phyloP scores from a whole-genome alignment of 192 early-diverging fungal genomes.

The Polychytrium aggregatum region DNA sequence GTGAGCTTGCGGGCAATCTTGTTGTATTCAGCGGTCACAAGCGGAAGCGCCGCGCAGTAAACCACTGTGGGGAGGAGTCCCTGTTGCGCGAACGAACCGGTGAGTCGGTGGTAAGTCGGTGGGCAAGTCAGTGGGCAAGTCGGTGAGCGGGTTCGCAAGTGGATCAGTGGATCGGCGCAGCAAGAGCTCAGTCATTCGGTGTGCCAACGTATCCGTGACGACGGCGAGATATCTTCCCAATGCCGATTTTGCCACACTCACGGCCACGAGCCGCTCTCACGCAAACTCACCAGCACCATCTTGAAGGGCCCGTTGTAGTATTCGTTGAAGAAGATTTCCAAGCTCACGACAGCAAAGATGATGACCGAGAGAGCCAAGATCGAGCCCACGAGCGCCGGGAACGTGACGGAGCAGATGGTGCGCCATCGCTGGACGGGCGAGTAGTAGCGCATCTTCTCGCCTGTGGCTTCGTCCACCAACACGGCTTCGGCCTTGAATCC shows the following conservation, averaged over 20 bases:
- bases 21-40: slow-evolving; percentile 55
- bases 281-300: slow-evolving; percentile 14
- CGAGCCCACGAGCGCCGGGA: slow-evolving; percentile 41
- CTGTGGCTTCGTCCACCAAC: slow-evolving; percentile 53
- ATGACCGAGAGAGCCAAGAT: slow-evolving; percentile 44
- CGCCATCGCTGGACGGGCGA: slow-evolving; percentile 59
- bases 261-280: too few species aligned
- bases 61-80: slow-evolving; percentile 60
- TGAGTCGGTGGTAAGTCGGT: not conserved
- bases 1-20: slow-evolving; percentile 49
- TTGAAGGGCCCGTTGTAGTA: slow-evolving; percentile 76
- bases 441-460: slow-evolving; percentile 62
- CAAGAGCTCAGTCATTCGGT: too few species aligned
- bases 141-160: too few species aligned
- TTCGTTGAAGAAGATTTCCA: slow-evolving; percentile 66
- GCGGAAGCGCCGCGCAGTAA: slow-evolving; percentile 63
- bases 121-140: too few species aligned
- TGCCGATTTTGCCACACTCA: too few species aligned
- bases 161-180: too few species aligned
- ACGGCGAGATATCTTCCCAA: too few species aligned
- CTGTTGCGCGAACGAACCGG: slow-evolving; percentile 13
- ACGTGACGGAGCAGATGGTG: slow-evolving; percentile 8
- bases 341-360: slow-evolving; percentile 22
- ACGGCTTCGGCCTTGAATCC: slow-evolving; percentile 56
- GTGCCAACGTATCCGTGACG: too few species aligned